Evolutionary conservation across 2,329 filamentous ascomycete genomes (phyloP).

Genomic region (Magnaporthales sp.): DNA sequence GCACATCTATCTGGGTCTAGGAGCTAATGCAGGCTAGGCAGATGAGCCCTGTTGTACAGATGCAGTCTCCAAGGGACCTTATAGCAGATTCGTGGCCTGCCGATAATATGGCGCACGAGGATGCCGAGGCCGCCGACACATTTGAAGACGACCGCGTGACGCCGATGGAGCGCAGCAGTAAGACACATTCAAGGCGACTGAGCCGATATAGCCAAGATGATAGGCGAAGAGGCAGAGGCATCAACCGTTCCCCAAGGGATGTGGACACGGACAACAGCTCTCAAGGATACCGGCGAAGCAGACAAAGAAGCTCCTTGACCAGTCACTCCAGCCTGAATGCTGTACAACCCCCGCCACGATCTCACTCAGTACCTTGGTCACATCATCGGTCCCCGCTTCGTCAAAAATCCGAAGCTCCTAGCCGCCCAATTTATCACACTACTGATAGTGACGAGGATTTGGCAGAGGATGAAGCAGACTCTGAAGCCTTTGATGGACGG

Average conservation of each 20-base stretch:
- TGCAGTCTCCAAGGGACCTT: background rate
- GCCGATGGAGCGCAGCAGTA: background rate
- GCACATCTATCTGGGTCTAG: background rate
- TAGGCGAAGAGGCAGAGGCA: background rate
- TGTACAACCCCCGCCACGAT: background rate
- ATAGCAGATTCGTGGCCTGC: background rate
- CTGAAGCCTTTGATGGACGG: background rate
- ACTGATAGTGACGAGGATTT: background rate
- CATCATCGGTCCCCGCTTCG: background rate
- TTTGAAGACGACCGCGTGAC: constrained; percentile 1
- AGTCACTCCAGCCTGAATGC: background rate
- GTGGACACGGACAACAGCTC: background rate
- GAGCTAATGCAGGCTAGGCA: constrained; percentile 1
- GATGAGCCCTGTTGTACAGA: background rate
- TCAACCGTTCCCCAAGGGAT: background rate
- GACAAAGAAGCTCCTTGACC: background rate
- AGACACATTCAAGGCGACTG: background rate
- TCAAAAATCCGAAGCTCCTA: background rate
- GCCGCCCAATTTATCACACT: background rate
- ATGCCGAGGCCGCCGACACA: background rate
- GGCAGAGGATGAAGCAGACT: constrained; percentile 1
- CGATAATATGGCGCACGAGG: background rate
- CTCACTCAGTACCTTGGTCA: background rate
- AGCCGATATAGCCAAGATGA: background rate
- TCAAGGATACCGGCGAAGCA: background rate